Base-by-base conservation (phyloP, 2,329 filamentous ascomycete genomes). In the Aspergillus spinulosporus region DNA sequence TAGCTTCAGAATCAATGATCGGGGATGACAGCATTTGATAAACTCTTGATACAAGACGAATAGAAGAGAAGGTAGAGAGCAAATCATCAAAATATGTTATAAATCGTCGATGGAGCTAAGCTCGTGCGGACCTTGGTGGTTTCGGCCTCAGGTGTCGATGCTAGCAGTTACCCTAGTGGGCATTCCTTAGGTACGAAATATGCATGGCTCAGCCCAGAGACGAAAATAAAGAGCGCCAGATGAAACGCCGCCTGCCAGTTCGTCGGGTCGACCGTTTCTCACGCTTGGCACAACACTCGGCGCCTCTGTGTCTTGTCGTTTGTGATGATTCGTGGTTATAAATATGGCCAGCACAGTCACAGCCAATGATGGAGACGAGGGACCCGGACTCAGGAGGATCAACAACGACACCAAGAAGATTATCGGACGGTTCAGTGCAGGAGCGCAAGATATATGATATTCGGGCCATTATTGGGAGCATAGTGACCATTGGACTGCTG, bases 221-320 rank as follows among this genome's bases (percentile, higher is more conserved):
- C 21, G 21, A 21, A 21, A 21, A 21, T 21, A 37, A 37, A 12
- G 9, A 40, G 29, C 52, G 32, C 26, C n/a, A 40, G 45, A 47
- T 55, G 57, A 61, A 61, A 55, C 54, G 39, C 42, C 43, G 42
- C 52, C 21, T 49, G 32, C 32, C 42, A 47, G 54, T 42, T 50
- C 48, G 43, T 43, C 29, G 29, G 42, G 37, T 43, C 49, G 49
- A 44, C 48, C 50, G 48, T 49, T 52, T 52, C 53, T 28, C 11
- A 32, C 4, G 12, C 54, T 57, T 57, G 49, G 54, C 54, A 49
- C 37, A 40, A 15, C 42, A 9, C n/a, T 21, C 45, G 28, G 37
- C 54, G 34, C 36, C 43, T 52, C 50, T 39, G 37, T 52, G 49
- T 52, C 43, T 52, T 45, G 26, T 40, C 42, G 26, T 15, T 26